phyloP scores from a whole-genome alignment of 176 grass and related monocot genomes.

The Aegilops tauschii region DNA sequence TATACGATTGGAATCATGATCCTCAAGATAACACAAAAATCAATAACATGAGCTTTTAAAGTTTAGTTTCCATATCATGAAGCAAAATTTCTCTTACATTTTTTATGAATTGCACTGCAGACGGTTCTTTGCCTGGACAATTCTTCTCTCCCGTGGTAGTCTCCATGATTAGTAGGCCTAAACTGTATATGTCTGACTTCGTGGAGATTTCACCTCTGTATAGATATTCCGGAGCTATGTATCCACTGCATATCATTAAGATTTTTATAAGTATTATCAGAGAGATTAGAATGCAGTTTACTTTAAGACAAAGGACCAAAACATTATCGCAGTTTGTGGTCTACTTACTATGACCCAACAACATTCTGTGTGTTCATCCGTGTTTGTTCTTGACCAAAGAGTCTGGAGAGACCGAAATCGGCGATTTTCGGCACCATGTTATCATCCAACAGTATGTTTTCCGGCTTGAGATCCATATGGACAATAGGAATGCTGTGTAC shows the following conservation, averaged over 20 bases:
- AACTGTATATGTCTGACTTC: slow-evolving; percentile 35
- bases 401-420: slow-evolving; percentile 32
- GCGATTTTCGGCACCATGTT: slow-evolving; percentile 37
- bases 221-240: slow-evolving; percentile 38
- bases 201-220: slow-evolving; percentile 36
- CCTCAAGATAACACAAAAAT: not conserved
- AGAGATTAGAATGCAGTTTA: not conserved
- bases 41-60: not conserved
- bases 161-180: slow-evolving; percentile 34
- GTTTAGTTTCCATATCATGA: not conserved
- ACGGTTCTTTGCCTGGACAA: not conserved
- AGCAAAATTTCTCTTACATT: slow-evolving; percentile 16
- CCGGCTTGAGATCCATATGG: slow-evolving; percentile 31
- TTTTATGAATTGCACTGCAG: slow-evolving; percentile 11
- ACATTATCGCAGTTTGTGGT: not conserved
- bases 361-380: slow-evolving; percentile 35
- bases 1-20: not conserved
- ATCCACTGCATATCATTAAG: slow-evolving; percentile 16
- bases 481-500: slow-evolving; percentile 19
- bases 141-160: slow-evolving; percentile 25
- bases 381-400: slow-evolving; percentile 36
- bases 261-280: not conserved
- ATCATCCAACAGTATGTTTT: slow-evolving; percentile 30
- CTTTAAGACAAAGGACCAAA: not conserved
- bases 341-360: slow-evolving; percentile 33